Conservation (phyloP, 768 basidiomycete species). For the Peribolospora kevripleyi region DNA sequence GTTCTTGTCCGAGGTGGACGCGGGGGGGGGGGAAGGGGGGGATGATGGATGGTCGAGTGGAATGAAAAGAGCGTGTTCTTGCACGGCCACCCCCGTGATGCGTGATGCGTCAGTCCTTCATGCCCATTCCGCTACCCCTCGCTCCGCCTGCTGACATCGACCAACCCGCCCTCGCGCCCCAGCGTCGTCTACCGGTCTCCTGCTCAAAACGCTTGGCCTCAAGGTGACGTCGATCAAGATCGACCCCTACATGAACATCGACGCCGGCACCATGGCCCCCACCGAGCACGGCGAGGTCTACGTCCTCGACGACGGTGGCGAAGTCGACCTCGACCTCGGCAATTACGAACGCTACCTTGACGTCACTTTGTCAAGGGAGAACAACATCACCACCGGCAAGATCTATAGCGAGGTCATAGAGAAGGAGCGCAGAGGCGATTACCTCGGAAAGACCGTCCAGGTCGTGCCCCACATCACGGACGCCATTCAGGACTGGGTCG, state of each 20-base stretch:
- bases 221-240: constrained; percentile 99
- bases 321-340: constrained; percentile 89
- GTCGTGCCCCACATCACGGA: constrained; percentile 90
- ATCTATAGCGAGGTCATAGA: constrained; percentile 93
- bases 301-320: constrained; percentile 91
- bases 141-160: not conserved
- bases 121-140: not conserved
- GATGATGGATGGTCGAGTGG: no score
- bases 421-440: constrained; percentile 44
- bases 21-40: no score
- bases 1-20: no score
- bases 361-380: constrained; percentile 75
- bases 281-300: constrained; percentile 98
- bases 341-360: constrained; percentile 97
- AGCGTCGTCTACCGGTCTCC: constrained; percentile 91
- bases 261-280: constrained; percentile 95
- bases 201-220: constrained; percentile 80
- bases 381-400: constrained; percentile 97
- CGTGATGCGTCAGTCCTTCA: no score
- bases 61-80: no score
- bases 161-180: constrained; percentile 13
- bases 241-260: constrained; percentile 99
- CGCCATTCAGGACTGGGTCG: constrained; percentile 96
- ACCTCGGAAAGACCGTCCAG: constrained; percentile 92
- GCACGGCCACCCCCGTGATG: no score